A percentile compares a stretch with the other conserved stretches of the same genome.
Conservation (phyloP, 495 filamentous ascomycete genomes). For the Stereocaulon alpinum region DNA sequence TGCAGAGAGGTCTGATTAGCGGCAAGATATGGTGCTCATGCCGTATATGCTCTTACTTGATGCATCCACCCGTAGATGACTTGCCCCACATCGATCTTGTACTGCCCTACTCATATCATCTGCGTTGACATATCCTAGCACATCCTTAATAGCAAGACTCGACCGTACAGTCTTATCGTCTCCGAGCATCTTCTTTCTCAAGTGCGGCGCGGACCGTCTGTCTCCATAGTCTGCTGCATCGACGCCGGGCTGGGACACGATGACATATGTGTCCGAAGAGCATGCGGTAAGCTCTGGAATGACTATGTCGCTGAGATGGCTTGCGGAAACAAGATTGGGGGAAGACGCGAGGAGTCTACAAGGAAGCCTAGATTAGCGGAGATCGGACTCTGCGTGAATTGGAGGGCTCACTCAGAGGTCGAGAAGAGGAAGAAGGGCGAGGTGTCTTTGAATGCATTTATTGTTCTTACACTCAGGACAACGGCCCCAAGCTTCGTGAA, state of each 20-base stretch:
- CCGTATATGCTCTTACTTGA: slow-evolving; percentile 43
- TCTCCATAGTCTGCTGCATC: slow-evolving; percentile 53
- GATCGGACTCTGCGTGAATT: not conserved
- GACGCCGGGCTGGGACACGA: slow-evolving; percentile 70
- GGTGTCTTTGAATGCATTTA: slow-evolving; percentile 66
- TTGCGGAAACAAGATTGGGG: slow-evolving; percentile 34
- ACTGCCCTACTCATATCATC: slow-evolving; percentile 44
- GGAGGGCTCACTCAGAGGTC: slow-evolving; percentile 51
- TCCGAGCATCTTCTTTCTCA: slow-evolving; percentile 44
- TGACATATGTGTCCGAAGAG: slow-evolving; percentile 65
- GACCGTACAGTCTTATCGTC: slow-evolving; percentile 41
- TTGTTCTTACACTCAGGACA: slow-evolving; percentile 42
- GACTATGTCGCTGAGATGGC: slow-evolving; percentile 28
- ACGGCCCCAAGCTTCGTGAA: slow-evolving; percentile 37
- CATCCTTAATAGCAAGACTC: slow-evolving; percentile 47
- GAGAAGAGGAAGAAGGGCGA: slow-evolving; percentile 84
- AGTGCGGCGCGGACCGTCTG: slow-evolving; percentile 45
- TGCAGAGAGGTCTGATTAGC: slow-evolving; percentile 18
- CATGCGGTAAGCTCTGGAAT: slow-evolving; percentile 48
- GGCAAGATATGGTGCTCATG: too few species aligned
- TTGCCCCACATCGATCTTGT: slow-evolving; percentile 42
- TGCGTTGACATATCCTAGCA: slow-evolving; percentile 49
- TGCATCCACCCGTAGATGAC: slow-evolving; percentile 45
- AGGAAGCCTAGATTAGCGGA: slow-evolving; percentile 10
- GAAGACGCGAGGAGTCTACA: slow-evolving; percentile 37